Percentiles rank a stretch among this genome's conserved stretches.
Evolutionary conservation across 2,329 filamentous ascomycete genomes (phyloP).

Genomic region (Pestalotiopsis sp.): DNA sequence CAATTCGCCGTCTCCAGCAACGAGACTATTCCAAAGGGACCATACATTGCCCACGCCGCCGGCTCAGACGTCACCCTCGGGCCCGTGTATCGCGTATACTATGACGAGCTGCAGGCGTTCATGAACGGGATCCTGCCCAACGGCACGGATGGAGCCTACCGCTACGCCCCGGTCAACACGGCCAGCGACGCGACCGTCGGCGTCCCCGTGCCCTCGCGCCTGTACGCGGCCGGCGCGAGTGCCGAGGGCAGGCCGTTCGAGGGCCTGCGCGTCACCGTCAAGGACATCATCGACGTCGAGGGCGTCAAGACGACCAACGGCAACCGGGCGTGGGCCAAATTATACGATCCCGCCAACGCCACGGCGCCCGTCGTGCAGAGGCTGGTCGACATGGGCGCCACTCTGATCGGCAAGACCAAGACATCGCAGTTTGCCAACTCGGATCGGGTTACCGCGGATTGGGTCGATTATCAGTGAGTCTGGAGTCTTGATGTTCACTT

Average conservation of each 20-base stretch:
- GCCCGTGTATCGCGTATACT: neutral
- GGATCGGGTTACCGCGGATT: neutral
- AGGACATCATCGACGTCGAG: neutral
- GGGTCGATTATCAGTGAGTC: neutral
- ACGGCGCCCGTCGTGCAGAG: neutral
- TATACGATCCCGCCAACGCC: neutral
- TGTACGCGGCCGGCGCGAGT: neutral
- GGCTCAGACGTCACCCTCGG: neutral
- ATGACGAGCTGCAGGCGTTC: neutral
- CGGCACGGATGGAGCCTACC: neutral
- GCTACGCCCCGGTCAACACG: neutral
- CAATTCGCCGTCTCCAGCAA: neutral
- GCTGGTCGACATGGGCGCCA: neutral
- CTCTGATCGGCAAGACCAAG: neutral
- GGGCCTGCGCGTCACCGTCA: neutral
- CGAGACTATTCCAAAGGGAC: neutral
- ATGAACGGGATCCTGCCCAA: neutral
- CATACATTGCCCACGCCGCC: neutral
- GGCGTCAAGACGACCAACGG: neutral
- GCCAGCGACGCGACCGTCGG: neutral
- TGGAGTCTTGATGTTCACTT: neutral
- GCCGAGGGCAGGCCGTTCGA: neutral
- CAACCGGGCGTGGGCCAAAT: neutral
- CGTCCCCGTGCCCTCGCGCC: neutral
- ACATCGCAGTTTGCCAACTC: neutral